phyloP scores from a whole-genome alignment of 2,329 filamentous ascomycete species.

The Colletotrichum cereale region DNA sequence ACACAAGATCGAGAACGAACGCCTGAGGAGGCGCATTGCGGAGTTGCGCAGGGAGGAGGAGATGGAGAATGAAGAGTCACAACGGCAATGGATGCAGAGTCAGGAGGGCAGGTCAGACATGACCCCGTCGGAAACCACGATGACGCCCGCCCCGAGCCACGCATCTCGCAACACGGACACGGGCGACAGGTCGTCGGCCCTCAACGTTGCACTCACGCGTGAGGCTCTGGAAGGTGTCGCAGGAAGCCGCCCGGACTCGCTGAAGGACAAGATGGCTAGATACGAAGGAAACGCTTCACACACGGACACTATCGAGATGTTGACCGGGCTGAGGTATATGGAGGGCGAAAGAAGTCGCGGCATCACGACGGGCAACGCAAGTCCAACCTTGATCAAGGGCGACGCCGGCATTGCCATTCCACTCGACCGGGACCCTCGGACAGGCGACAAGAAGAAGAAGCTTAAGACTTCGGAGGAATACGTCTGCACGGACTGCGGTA shows the following conservation, averaged over 20 bases:
- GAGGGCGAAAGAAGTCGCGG: constrained; percentile 91
- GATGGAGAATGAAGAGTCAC: constrained; percentile 78
- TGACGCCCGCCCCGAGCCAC: constrained; percentile 51
- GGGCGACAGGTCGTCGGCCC: constrained; percentile 69
- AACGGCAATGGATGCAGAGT: constrained; percentile 70
- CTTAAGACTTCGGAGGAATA: constrained; percentile 88
- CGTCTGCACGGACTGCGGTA: constrained; percentile 93
- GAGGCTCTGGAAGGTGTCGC: constrained; percentile 83
- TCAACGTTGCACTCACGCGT: constrained; percentile 78
- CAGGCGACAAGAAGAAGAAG: constrained; percentile 88
- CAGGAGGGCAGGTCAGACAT: constrained; percentile 68
- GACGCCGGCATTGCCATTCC: constrained; percentile 90
- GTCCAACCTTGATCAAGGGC: constrained; percentile 84
- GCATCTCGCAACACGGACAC: constrained; percentile 64
- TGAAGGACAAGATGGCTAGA: constrained; percentile 86
- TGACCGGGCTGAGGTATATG: constrained; percentile 88
- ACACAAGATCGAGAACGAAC: constrained; percentile 96
- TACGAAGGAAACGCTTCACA: constrained; percentile 81
- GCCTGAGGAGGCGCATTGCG: constrained; percentile 84
- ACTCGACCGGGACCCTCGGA: constrained; percentile 79
- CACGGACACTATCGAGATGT: constrained; percentile 90
- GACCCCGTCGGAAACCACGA: constrained; percentile 61
- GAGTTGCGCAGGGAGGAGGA: constrained; percentile 89
- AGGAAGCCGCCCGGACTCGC: constrained; percentile 77
- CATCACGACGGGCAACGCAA: constrained; percentile 87